Conservation (phyloP, 805 yeast genomes). For the Barnettozyma populi region DNA sequence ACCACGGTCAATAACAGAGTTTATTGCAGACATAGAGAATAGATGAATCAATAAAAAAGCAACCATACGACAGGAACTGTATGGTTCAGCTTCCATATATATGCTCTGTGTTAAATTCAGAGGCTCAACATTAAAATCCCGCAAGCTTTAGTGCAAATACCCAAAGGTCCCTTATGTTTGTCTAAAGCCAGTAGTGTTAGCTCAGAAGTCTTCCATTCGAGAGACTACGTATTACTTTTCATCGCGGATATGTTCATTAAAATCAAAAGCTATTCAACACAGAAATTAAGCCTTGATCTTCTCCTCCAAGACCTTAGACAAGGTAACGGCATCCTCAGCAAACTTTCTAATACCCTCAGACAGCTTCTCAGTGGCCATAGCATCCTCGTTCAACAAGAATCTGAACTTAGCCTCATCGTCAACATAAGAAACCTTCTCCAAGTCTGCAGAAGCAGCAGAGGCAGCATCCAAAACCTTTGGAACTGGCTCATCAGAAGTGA, state of each 20-base stretch:
- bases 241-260: not conserved
- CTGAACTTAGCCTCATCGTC: conserved; percentile 89
- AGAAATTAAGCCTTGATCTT: conserved; percentile 38
- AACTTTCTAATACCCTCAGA: conserved; percentile 97
- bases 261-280: not conserved
- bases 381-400: conserved; percentile 88
- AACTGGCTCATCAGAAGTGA: conserved; percentile 70
- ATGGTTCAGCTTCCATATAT: too few species aligned
- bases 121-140: too few species aligned
- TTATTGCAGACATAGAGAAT: too few species aligned
- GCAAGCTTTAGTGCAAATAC: too few species aligned
- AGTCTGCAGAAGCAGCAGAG: conserved; percentile 49
- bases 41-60: too few species aligned
- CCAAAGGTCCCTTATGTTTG: too few species aligned
- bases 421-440: conserved; percentile 71
- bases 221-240: not conserved
- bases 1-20: too few species aligned
- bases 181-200: too few species aligned
- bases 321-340: conserved; percentile 86
- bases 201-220: too few species aligned
- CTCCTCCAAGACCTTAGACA: conserved; percentile 59
- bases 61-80: too few species aligned
- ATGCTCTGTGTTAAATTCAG: too few species aligned
- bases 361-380: conserved; percentile 97
- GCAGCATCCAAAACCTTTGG: conserved; percentile 77